Percentiles rank a stretch among this genome's conserved stretches.
These are phyloP conservation scores for Auricularia heimuer DNA, from an alignment of 768 basidiomycete species.

Conservation along the genomic window DNA sequence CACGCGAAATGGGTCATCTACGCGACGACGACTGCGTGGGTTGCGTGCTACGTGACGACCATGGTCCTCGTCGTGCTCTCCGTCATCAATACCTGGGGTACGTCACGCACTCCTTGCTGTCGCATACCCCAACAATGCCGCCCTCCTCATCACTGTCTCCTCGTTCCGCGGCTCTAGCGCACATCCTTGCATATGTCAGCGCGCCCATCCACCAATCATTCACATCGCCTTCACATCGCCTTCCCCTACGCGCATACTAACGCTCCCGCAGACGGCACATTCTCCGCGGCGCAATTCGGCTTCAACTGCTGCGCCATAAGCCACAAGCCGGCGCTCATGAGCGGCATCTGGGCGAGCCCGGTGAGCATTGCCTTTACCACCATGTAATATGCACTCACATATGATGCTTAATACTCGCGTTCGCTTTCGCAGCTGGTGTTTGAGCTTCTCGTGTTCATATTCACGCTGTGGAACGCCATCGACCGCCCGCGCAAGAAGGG, in stretches of 20 bases:
- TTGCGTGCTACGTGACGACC: not conserved
- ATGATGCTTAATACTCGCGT: too few species aligned
- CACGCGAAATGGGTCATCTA: not conserved
- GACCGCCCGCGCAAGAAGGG: conserved; percentile 20
- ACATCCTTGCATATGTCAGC: too few species aligned
- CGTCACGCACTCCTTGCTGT: not conserved
- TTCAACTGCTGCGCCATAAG: not conserved
- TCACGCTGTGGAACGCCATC: conserved; percentile 26
- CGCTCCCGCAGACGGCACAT: not conserved
- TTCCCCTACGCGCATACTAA: not conserved
- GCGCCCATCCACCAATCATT: too few species aligned
- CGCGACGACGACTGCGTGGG: not conserved
- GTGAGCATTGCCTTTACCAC: not conserved
- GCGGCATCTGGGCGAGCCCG: not conserved
- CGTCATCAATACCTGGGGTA: not conserved
- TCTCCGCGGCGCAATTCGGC: not conserved
- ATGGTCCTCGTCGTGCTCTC: not conserved
- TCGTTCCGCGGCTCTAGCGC: too few species aligned
- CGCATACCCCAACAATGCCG: too few species aligned
- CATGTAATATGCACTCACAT: not conserved
- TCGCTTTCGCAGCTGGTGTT: conserved; percentile 22
- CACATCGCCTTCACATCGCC: too few species aligned
- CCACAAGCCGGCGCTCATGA: not conserved
- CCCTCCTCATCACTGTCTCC: too few species aligned
- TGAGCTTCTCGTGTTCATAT: conserved; percentile 23